phyloP scores from a whole-genome alignment of 176 grass and related monocot genomes.

The Lolium rigidum region DNA sequence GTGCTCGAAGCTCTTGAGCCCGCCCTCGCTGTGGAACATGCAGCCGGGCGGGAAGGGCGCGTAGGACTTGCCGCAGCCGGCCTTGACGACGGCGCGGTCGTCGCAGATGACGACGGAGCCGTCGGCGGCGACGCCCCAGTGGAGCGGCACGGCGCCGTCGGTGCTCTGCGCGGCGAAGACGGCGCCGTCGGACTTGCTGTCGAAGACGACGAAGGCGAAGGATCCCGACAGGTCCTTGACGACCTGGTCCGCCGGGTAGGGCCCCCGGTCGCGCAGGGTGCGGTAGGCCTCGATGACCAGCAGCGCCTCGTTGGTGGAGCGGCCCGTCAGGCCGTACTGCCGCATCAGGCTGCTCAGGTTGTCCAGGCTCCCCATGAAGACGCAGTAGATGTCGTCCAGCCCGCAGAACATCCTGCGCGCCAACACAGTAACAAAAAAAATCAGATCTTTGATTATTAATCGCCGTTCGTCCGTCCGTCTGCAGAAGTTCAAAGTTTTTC shows the following conservation, averaged over 20 bases:
- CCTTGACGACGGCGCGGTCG: constrained; percentile 67
- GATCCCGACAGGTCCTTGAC: constrained; percentile 84
- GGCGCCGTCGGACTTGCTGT: constrained; percentile 54
- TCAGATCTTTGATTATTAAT: not conserved
- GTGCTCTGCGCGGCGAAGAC: constrained; percentile 80
- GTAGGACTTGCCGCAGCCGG: constrained; percentile 73
- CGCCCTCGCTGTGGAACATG: constrained; percentile 96
- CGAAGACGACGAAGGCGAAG: constrained; percentile 93
- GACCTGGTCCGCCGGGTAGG: constrained; percentile 96
- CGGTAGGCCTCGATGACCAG: constrained; percentile 89
- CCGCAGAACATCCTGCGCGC: constrained; percentile 74
- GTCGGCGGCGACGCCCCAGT: constrained; percentile 82
- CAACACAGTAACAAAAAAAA: not conserved
- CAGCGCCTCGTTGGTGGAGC: constrained; percentile 72
- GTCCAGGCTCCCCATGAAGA: constrained; percentile 67
- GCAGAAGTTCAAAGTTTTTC: not conserved
- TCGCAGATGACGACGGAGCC: constrained; percentile 92
- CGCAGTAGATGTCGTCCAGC: constrained; percentile 84
- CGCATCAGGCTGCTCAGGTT: constrained; percentile 81
- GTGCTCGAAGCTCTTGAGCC: constrained; percentile 97
- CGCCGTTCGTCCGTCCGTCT: not conserved
- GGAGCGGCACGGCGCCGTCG: constrained; percentile 62
- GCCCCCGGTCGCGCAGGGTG: constrained; percentile 89
- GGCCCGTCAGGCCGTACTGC: constrained; percentile 83
- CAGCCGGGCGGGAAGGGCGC: constrained; percentile 89